Evolutionary conservation across 2,329 filamentous ascomycete genomes (phyloP).

Genomic region (Pleurostoma richardsiae): DNA sequence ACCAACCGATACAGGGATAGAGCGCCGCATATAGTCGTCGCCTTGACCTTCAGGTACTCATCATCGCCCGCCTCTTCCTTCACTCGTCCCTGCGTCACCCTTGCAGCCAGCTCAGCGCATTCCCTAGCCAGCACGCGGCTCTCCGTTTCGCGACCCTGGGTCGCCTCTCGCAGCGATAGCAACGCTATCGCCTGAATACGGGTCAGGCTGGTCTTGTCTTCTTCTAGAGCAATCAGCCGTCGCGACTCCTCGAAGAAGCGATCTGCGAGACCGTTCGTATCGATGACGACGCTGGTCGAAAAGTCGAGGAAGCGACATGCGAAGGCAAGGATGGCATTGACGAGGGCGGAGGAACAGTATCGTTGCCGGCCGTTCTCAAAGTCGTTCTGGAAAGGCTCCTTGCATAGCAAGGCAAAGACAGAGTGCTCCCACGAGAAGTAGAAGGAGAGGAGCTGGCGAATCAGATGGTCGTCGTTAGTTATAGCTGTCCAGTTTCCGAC

Average conservation of each 20-base stretch:
- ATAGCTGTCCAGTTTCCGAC: constrained; percentile 15
- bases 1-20: neutral
- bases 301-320: constrained; percentile 9
- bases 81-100: neutral
- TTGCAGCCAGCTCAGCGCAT: neutral
- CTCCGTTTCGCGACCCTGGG: constrained; percentile 4
- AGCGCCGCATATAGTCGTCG: neutral
- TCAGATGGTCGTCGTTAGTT: constrained; percentile 10
- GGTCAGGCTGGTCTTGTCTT: constrained; percentile 8
- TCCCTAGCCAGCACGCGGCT: neutral
- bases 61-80: neutral
- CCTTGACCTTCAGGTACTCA: neutral
- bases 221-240: constrained; percentile 8
- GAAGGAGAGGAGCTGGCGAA: constrained; percentile 10
- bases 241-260: constrained; percentile 15
- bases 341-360: constrained; percentile 14
- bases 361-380: constrained; percentile 10
- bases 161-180: constrained; percentile 12
- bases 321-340: constrained; percentile 15
- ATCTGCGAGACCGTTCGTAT: constrained; percentile 10
- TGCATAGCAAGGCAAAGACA: constrained; percentile 9
- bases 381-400: constrained; percentile 11
- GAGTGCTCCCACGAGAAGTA: constrained; percentile 12
- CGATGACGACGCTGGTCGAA: constrained; percentile 5
- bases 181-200: constrained; percentile 14